phyloP scores from a whole-genome alignment of 2,329 filamentous ascomycete genomes.

The Claviceps sp. region DNA sequence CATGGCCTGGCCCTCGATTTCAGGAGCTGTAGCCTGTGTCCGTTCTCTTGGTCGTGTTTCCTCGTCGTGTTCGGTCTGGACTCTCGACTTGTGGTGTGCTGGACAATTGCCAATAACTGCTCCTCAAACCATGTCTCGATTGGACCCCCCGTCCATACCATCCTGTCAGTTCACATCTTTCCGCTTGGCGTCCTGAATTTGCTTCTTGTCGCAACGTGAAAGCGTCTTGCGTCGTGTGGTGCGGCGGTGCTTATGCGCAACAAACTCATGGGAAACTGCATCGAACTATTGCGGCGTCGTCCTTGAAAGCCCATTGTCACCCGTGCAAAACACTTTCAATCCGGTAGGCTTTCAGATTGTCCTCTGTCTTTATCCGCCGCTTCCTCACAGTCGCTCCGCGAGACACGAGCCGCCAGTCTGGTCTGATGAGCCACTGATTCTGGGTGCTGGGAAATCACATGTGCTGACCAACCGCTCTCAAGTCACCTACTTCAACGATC shows the following conservation, averaged over 20 bases:
- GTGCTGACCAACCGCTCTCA: not conserved
- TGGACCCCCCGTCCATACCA: constrained; percentile 6
- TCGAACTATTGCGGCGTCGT: not conserved
- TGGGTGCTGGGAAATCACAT: not conserved
- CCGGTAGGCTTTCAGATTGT: constrained; percentile 4
- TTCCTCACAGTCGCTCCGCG: not conserved
- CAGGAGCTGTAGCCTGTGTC: not conserved
- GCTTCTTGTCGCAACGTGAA: constrained; percentile 3
- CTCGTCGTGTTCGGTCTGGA: not conserved
- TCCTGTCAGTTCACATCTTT: not conserved
- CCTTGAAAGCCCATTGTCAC: not conserved
- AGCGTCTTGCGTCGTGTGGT: constrained; percentile 3
- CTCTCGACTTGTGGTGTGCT: not conserved
- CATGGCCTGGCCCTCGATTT: not conserved
- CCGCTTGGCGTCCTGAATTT: not conserved
- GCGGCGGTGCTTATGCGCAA: constrained; percentile 1
- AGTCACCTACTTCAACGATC: not conserved
- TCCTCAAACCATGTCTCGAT: constrained; percentile 25
- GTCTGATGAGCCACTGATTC: constrained; percentile 3
- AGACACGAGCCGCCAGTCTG: not conserved
- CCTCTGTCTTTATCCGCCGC: not conserved
- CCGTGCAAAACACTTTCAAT: constrained; percentile 10
- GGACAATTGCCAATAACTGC: not conserved
- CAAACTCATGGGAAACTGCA: constrained; percentile 1
- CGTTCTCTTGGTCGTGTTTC: not conserved